Conservation (phyloP, 306 rosid species). For the Ormosia semicastrata region DNA sequence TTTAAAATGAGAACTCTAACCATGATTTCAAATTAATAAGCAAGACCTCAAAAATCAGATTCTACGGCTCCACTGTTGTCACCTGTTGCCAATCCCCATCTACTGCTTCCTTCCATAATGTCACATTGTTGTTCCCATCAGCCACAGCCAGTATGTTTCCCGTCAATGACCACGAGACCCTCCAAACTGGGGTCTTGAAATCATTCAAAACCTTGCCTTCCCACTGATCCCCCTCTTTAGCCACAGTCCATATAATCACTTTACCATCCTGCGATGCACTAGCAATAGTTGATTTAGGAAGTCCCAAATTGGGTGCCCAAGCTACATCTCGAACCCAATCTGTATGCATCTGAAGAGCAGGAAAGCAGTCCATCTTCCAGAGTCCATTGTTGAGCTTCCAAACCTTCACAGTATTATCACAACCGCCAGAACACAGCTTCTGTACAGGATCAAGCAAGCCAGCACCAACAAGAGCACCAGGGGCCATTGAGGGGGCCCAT, state of each 20-base stretch:
- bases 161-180: conserved; percentile 87
- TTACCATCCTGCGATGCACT: conserved; percentile 83
- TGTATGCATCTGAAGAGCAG: conserved; percentile 78
- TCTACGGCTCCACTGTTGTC: conserved; percentile 75
- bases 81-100: conserved; percentile 94
- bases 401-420: conserved; percentile 81
- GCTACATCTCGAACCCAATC: conserved; percentile 94
- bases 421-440: conserved; percentile 88
- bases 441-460: conserved; percentile 80
- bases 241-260: conserved; percentile 82
- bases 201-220: conserved; percentile 76
- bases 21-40: conserved; percentile 31
- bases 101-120: conserved; percentile 83
- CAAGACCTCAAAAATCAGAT: conserved; percentile 26
- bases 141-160: conserved; percentile 88
- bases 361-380: conserved; percentile 94
- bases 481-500: conserved; percentile 88
- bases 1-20: conserved; percentile 35
- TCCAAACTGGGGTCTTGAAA: conserved; percentile 79
- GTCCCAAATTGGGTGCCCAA: conserved; percentile 92
- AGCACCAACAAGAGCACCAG: conserved; percentile 74
- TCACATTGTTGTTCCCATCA: conserved; percentile 79
- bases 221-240: conserved; percentile 90
- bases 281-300: conserved; percentile 81
- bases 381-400: conserved; percentile 76